Evolutionary conservation across 2,329 filamentous ascomycete species (phyloP), one percentile per base, ranked within the genome.

Genomic region (Trichoderma polysporum): DNA sequence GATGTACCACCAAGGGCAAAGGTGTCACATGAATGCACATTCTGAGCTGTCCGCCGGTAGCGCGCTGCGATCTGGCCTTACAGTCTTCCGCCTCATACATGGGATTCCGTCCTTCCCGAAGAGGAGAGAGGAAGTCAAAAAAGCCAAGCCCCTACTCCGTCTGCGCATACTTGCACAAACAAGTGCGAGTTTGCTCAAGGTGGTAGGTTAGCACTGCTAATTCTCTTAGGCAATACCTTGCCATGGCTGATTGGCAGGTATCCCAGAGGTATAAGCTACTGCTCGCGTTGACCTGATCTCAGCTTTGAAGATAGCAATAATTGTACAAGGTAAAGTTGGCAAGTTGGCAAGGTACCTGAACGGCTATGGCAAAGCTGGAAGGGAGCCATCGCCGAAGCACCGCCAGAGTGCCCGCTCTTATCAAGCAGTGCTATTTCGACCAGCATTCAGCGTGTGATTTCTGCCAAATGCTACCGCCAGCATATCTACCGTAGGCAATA

Each of bases 131-230:
- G 59, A 27, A 53, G 29, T 17, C 29, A 27, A 53, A 53, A 33
- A 62, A 29, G 59, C 59, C 59, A 52, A 52, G 59, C 33, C 58
- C 31, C 53, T 37, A 15, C 35, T 9, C n/a, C 22, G 6, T 37
- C 52, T 41, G 35, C 54, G 52, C 57, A 49, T 45, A 45, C 41
- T n/a, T 19, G n/a, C n/a, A 45, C 39, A 19, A 45, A 22, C 57
- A 35, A 35, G 27, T 60, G 22, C 31, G 39, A 29, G 39, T 29
- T 61, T 52, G 13, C 47, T 29, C 41, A 17, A 35, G 66, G 66
- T 70, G 69, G 68, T 59, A 69, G 69, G 66, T 58, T 57, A 22
- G 22, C 29, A 33, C 31, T 41, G 35, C 22, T 45, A 22, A 22
- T 35, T n/a, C n/a, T n/a, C 31, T 33, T 33, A 37, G 35, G 33